These are phyloP conservation scores for Centrapalus pauciflorus DNA, from an alignment of 129 eudicot species.

Conservation along the genomic window DNA sequence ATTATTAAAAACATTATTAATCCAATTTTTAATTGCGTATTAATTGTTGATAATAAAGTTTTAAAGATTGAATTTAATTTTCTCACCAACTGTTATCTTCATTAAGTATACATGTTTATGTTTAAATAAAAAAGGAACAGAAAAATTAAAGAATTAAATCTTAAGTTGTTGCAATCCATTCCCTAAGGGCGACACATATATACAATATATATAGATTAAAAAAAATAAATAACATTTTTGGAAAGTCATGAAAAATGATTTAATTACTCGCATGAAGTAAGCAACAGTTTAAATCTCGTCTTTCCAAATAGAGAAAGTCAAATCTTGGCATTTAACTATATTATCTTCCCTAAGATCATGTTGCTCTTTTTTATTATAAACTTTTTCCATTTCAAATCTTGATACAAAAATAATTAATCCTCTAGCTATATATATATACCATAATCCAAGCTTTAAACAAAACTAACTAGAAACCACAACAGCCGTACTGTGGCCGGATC, in stretches of 20 bases:
- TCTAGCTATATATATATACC: slow-evolving; percentile 10
- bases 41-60: no score
- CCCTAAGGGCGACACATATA: neutral
- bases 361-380: neutral
- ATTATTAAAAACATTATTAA: no score
- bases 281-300: slow-evolving; percentile 16
- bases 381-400: neutral
- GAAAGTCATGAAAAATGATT: slow-evolving; percentile 8
- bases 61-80: no score
- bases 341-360: slow-evolving; percentile 23
- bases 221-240: neutral
- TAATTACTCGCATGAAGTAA: slow-evolving; percentile 17
- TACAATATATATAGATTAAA: neutral
- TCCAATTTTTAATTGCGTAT: no score
- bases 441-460: neutral
- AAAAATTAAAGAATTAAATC: no score
- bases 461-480: neutral
- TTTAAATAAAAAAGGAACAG: no score
- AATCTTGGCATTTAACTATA: slow-evolving; percentile 16
- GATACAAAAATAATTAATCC: neutral
- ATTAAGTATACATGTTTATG: no score
- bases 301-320: slow-evolving; percentile 36
- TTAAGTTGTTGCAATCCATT: neutral
- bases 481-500: neutral
- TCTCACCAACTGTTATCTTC: no score